Conservation (phyloP, 1,284 basidiomycete species). For the Anthracocystis panici-leucophaei region DNA sequence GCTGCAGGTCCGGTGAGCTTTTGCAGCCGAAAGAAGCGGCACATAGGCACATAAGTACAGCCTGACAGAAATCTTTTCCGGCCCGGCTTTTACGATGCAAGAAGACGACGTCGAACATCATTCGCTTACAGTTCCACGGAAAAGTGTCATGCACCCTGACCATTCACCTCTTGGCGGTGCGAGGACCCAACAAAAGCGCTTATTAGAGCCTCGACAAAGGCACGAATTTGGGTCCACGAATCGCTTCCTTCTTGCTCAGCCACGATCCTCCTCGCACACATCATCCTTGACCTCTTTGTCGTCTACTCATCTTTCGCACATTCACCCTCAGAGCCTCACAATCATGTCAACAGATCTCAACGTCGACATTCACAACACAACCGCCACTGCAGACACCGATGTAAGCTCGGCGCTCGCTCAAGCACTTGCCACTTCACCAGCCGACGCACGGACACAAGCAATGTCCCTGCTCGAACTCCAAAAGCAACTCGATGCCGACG, state of each 20-base stretch:
- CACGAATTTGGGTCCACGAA: conserved; percentile 12
- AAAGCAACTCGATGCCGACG: conserved; percentile 47
- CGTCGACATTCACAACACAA: conserved; percentile 36
- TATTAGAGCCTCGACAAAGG: too few species aligned
- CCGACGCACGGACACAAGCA: conserved; percentile 35
- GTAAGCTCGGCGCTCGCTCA: conserved; percentile 23
- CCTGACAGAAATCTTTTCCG: background rate
- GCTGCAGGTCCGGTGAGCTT: background rate
- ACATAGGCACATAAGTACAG: background rate
- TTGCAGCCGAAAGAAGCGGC: background rate
- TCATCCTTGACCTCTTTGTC: background rate
- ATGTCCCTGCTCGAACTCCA: conserved; percentile 27
- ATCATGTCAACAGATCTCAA: conserved; percentile 41
- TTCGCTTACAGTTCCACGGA: too few species aligned
- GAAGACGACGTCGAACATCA: background rate
- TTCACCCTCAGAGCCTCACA: background rate
- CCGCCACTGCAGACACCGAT: conserved; percentile 20
- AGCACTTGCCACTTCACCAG: conserved; percentile 29
- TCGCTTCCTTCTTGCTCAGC: conserved; percentile 6
- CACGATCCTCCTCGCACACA: conserved; percentile 3
- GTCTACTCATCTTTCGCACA: background rate
- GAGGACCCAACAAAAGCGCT: too few species aligned
- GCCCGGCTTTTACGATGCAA: background rate
- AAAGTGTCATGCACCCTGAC: conserved; percentile 26
- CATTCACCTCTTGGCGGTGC: background rate